phyloP scores from a whole-genome alignment of 176 grass and related monocot species.

The Eragrostis nindensis region DNA sequence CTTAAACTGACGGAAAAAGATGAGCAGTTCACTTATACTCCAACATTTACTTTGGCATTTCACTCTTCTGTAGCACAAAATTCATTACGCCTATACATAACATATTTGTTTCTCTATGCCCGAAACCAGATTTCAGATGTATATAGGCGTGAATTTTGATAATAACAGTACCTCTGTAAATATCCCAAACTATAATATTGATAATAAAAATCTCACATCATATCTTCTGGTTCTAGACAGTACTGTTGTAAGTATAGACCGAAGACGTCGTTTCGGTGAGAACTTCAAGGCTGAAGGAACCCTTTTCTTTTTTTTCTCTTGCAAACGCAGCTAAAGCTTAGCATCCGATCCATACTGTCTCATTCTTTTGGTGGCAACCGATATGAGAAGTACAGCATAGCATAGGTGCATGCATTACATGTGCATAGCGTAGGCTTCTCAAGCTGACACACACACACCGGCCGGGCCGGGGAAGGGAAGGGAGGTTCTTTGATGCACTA shows the following conservation, averaged over 20 bases:
- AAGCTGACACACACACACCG: background rate
- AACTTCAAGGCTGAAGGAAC: background rate
- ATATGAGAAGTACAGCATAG: background rate
- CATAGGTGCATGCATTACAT: background rate
- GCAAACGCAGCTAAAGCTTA: slow-evolving; percentile 26
- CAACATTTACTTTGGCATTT: no score
- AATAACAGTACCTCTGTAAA: no score
- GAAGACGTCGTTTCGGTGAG: slow-evolving; percentile 36
- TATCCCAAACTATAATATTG: background rate
- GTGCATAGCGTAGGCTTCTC: background rate
- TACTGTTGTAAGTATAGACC: slow-evolving; percentile 11
- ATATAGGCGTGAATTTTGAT: no score
- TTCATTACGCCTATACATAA: no score
- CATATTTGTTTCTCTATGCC: no score
- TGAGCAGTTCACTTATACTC: no score
- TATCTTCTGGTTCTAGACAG: background rate
- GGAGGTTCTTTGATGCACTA: slow-evolving; percentile 31
- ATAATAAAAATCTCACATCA: background rate
- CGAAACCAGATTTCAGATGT: no score
- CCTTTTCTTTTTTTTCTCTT: background rate
- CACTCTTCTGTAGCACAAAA: no score
- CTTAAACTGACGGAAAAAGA: no score
- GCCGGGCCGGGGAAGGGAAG: background rate
- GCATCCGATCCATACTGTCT: slow-evolving; percentile 47
- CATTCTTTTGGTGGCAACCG: slow-evolving; percentile 4